These are phyloP conservation scores for Penicillium sp. DNA, from an alignment of 2,329 filamentous ascomycete genomes.

Conservation along the genomic window DNA sequence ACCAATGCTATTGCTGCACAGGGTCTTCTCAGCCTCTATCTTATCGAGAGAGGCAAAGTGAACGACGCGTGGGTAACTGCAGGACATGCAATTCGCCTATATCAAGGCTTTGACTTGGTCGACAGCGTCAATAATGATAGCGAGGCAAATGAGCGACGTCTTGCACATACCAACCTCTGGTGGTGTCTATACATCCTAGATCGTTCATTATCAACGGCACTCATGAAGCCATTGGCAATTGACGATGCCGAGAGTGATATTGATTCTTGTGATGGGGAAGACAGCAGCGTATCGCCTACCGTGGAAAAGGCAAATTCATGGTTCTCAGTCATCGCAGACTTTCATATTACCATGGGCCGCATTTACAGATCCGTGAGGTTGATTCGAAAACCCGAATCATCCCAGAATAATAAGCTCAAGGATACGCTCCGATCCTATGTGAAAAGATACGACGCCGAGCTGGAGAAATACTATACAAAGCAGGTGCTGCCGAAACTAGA, in stretches of 20 bases:
- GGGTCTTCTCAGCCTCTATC: conserved; percentile 13
- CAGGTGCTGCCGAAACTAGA: neutral
- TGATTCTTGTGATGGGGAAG: neutral
- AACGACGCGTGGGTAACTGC: conserved; percentile 19
- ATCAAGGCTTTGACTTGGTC: conserved; percentile 16
- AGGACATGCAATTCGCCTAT: conserved; percentile 20
- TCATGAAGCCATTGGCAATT: neutral
- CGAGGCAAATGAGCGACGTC: neutral
- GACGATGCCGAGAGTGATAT: neutral
- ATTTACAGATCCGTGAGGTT: neutral
- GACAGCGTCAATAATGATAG: neutral
- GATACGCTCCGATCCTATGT: neutral
- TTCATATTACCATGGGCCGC: neutral
- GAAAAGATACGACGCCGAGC: neutral
- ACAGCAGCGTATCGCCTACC: neutral
- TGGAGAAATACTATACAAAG: neutral
- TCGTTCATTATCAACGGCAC: neutral
- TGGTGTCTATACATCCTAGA: neutral
- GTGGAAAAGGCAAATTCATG: neutral
- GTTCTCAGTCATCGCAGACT: neutral
- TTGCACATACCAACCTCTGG: neutral
- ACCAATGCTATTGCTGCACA: neutral
- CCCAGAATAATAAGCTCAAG: neutral
- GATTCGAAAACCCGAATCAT: neutral
- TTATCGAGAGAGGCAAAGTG: conserved; percentile 12